Percentiles rank a stretch among this genome's conserved stretches.
Conservation (phyloP, 352 stramenopile genomes). For the Globisporangium takayamanum region DNA sequence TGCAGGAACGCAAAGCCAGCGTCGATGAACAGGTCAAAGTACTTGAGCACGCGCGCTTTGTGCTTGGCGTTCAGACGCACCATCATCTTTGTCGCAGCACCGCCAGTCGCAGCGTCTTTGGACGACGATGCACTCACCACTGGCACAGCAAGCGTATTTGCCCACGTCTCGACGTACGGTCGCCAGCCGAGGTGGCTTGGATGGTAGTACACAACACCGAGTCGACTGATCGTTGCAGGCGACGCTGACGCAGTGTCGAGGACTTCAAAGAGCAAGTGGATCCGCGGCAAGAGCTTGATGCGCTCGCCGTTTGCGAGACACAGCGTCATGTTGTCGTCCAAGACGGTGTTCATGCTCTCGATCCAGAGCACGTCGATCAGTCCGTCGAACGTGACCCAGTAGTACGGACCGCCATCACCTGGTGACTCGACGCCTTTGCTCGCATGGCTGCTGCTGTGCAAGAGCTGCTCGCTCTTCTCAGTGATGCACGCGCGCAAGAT, state of each 20-base stretch:
- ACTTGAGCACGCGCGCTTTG: slow-evolving; percentile 36
- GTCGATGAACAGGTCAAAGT: slow-evolving; percentile 62
- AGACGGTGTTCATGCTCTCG: slow-evolving; percentile 85
- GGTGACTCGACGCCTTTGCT: slow-evolving; percentile 13
- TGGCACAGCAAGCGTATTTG: slow-evolving; percentile 32
- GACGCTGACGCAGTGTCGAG: slow-evolving; percentile 86
- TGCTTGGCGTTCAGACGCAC: slow-evolving; percentile 27
- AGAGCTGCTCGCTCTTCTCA: slow-evolving; percentile 52
- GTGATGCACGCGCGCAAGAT: slow-evolving; percentile 69
- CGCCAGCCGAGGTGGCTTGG: slow-evolving; percentile 53
- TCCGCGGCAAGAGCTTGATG: slow-evolving; percentile 77
- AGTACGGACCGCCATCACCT: slow-evolving; percentile 31
- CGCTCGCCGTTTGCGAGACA: slow-evolving; percentile 87
- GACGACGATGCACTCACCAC: slow-evolving; percentile 3
- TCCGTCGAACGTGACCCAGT: slow-evolving; percentile 84
- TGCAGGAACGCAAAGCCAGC: slow-evolving; percentile 43
- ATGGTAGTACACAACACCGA: slow-evolving; percentile 90
- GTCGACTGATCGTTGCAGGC: slow-evolving; percentile 88
- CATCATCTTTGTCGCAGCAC: neutral
- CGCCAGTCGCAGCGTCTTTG: slow-evolving; percentile 7
- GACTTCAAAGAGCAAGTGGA: slow-evolving; percentile 93
- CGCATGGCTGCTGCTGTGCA: slow-evolving; percentile 14
- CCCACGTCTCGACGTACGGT: slow-evolving; percentile 55
- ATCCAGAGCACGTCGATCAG: slow-evolving; percentile 83
- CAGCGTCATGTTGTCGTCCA: slow-evolving; percentile 90